Base-by-base conservation (phyloP, 106 monocot species). In the Phalaenopsis equestris region DNA sequence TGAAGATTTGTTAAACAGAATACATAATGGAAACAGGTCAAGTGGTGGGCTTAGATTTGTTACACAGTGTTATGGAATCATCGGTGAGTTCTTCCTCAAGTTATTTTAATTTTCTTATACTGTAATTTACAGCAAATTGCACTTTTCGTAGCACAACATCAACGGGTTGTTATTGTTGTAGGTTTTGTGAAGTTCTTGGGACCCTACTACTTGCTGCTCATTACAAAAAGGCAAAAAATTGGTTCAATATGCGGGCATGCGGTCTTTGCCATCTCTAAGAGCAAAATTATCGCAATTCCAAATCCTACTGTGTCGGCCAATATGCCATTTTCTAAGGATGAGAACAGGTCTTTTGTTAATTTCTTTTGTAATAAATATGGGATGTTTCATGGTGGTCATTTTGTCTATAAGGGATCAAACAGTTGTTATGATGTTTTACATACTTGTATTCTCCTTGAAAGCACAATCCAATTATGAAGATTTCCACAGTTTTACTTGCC, bases 131-230 rank as follows among this genome's bases (percentile, higher is more conserved):
- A 67, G 11, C 3, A 42, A 64, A 24, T 18, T 48, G 6, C 75
- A 56, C 41, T 48, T 65, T 23, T n/a, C 64, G 48, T 18, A 38
- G 73, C 42, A 36, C 16, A 56, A 6, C 21, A 72, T 57, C 74
- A 5, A 43, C 7, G 15, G 3, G 52, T 55, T 77, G 79, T 81
- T 75, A 57, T 12, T 80, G 42, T 87, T 81, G 23, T 90, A 99
- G 99, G 99, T 76, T 91, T 99, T 84, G 81, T 93, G 49, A 95
- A 91, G 85, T 99, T 99, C 65, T 65, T 90, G 77, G 98, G 98
- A 18, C 98, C 98, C 9, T 99, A 93, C 74, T 95, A 95, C 81
- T 88, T 99, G 93, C 79, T 99, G 72, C 79, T 99, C 18, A 99
- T 99, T 76, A 99, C 93, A 19, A 77, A 91, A 76, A 92, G 92